Evolutionary conservation across 805 yeast species (phyloP), one percentile per base, ranked within the genome.

Genomic region (Candida ovalis): DNA sequence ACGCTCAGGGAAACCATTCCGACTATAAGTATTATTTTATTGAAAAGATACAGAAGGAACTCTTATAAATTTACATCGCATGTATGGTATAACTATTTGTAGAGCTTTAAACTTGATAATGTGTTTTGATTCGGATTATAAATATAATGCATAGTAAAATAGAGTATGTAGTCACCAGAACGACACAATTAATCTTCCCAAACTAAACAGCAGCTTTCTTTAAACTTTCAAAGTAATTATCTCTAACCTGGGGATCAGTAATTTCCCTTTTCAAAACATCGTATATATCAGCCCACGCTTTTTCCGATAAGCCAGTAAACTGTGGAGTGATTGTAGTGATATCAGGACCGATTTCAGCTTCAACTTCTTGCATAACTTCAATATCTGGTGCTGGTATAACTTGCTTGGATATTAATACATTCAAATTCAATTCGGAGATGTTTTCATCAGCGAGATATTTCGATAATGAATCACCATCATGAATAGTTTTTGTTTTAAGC

Each of bases 401-500:
- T 6, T 37, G 27, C 22, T 54, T 53, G n/a, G 60, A 49, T 8
- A 72, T 61, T 67, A 71, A 60, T 18, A 69, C 71, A 59, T 65
- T 72, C 42, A 72, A 60, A 24, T 60, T 51, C 33, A 68, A 28
- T 49, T 54, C 49, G 24, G 58, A 59, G 45, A 53, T 57, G 27
- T 24, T 27, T 2, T 40, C 53, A n/a, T 59, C 50, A 42, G 56
- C 56, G 3, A 37, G 44, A 10, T 58, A 23, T 12, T 50, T 50
- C 1, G 25, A 50, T 25, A 76, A 51, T 3, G 60, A 44, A 23
- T 72, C 64, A 1, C 74, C 62, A 57, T 78, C 83, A 38, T 71
- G 74, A 12, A 76, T 62, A 10, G 77, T 79, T 55, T 76, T 77
- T 0, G 81, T 74, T 58, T 77, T 78, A 45, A 75, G 55, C 71